phyloP scores from a whole-genome alignment of 2,329 filamentous ascomycete species.

The Drechslerella dactyloides region DNA sequence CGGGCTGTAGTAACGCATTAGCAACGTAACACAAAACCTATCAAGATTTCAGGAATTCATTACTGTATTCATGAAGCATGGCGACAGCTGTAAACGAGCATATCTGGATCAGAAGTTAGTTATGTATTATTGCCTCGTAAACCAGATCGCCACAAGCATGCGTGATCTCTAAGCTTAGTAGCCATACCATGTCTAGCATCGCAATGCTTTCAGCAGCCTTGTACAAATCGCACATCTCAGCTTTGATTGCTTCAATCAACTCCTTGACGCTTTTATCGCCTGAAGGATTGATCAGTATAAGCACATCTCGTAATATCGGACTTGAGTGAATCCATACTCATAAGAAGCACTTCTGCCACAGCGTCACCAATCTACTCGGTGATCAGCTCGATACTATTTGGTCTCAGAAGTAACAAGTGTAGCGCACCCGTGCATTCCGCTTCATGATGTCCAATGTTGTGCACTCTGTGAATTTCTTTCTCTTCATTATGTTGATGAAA shows the following conservation, averaged over 20 bases:
- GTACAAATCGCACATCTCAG: conserved; percentile 75
- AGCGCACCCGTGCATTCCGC: conserved; percentile 62
- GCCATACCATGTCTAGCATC: conserved; percentile 78
- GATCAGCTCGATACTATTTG: conserved; percentile 25
- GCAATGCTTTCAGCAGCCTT: conserved; percentile 84
- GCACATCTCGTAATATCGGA: neutral
- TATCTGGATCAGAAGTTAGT: too few species aligned
- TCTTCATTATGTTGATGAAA: conserved; percentile 78
- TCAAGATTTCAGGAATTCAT: too few species aligned
- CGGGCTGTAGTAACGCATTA: conserved; percentile 61
- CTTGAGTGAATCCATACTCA: conserved; percentile 63
- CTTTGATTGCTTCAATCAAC: conserved; percentile 74
- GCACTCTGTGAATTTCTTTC: conserved; percentile 80
- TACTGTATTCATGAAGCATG: conserved; percentile 68
- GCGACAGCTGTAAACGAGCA: conserved; percentile 76
- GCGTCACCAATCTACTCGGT: conserved; percentile 74
- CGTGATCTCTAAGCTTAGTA: conserved; percentile 14
- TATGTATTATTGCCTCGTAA: too few species aligned
- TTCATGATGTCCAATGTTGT: conserved; percentile 86
- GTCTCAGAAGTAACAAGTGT: conserved; percentile 56
- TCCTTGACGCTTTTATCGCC: conserved; percentile 73
- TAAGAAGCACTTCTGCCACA: conserved; percentile 79
- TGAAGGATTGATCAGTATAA: conserved; percentile 12
- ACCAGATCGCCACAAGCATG: too few species aligned
- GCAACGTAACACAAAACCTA: too few species aligned